phyloP scores from a whole-genome alignment of 768 basidiomycete species.

The Lepiota venenata region DNA sequence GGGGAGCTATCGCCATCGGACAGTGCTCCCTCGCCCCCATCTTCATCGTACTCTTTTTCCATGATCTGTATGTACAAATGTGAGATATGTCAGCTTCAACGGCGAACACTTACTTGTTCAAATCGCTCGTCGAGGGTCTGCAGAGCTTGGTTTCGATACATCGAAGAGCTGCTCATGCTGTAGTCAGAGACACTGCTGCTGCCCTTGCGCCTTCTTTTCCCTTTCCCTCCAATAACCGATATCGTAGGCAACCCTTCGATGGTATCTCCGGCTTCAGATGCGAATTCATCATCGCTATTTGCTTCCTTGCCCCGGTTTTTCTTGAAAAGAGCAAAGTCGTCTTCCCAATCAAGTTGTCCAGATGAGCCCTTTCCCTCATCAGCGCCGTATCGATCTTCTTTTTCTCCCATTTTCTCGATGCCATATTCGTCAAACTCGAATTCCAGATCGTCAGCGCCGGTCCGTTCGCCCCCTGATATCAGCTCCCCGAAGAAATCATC shows the following conservation, averaged over 20 bases:
- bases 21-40: conserved; percentile 34
- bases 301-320: conserved; percentile 44
- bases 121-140: conserved; percentile 91
- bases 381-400: conserved; percentile 10
- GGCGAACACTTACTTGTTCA: conserved; percentile 64
- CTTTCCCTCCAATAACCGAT: conserved; percentile 76
- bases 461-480: conserved; percentile 68
- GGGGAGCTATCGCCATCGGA: conserved; percentile 23
- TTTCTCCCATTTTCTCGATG: conserved; percentile 10
- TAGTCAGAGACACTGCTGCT: conserved; percentile 89
- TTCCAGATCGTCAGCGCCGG: conserved; percentile 52
- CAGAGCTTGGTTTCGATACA: conserved; percentile 89
- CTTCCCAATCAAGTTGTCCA: conserved; percentile 63
- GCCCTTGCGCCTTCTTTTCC: conserved; percentile 65
- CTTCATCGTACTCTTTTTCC: conserved; percentile 74
- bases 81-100: neutral
- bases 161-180: conserved; percentile 96
- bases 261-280: conserved; percentile 78
- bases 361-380: conserved; percentile 25
- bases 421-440: conserved; percentile 68
- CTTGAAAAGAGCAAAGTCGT: conserved; percentile 81
- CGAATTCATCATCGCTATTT: conserved; percentile 49
- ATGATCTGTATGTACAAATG: conserved; percentile 50
- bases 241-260: conserved; percentile 69
- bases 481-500: conserved; percentile 79